Base-by-base conservation (phyloP, 768 basidiomycete genomes). In the Xerocomus spinulosus region DNA sequence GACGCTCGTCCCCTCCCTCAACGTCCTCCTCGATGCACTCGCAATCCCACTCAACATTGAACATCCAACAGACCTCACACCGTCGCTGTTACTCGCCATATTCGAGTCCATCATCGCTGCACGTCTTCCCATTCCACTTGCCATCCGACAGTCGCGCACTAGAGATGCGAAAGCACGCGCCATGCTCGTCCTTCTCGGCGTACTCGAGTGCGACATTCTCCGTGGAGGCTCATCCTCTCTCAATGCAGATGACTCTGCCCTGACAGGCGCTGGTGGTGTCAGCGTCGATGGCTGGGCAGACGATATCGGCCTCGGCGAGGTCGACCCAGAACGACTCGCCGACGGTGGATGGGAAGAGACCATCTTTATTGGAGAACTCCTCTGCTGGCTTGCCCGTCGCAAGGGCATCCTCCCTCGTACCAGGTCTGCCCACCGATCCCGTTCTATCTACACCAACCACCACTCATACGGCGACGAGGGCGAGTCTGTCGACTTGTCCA, bases 151-250 rank as follows among this genome's bases (percentile, higher is more conserved):
- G 44, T 68, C 72, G 30, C 64, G 71, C 57, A 68, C 63, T 44
- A 35, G 49, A 48, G 47, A 52, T 1, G 69, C 72, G 8, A 81
- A 81, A 55, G 63, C 85, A 1, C 77, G 83, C 39, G 78, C 77
- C 26, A 82, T 85, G 73, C 87, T 89, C 56, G 71, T 89, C 3
- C 84, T 91, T 46, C 72, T 90, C 7, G 87, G 87, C 2, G 77
- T 87, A 6, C 71, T 90, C 6, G 82, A 86, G 51, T 75, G 70
- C 25, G 86, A 89, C 51, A 66, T 88, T 29, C 58, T 89, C 13
- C 62, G 67, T 34, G 64, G 67, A 42, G 80, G 85, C 46, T 74
- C 86, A n/a, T n/a, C n/a, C n/a, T n/a, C n/a, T n/a, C n/a, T n/a
- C 1, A 54, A 41, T 25, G 81, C n/a, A 60, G 70, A 54, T 17